Percentiles rank a stretch among this genome's conserved stretches.
Evolutionary conservation across 192 early-diverging fungal species (phyloP).

Genomic region (Lunasporangiospora selenospora): DNA sequence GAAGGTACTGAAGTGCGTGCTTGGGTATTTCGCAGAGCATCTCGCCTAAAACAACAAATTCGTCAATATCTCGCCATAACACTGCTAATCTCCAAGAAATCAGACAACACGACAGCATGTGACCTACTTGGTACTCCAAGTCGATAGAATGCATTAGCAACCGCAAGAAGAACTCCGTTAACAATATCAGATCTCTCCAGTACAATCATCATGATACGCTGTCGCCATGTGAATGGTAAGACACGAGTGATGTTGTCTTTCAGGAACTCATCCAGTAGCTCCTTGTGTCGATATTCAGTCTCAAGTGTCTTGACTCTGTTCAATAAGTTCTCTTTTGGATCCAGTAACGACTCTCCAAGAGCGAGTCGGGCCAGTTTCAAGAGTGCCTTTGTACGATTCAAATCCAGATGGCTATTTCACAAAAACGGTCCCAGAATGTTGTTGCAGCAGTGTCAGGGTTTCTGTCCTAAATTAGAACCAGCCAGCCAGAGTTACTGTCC

Average conservation of each 20-base stretch:
- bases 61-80: too few relatives aligned
- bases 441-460: too few relatives aligned
- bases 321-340: conserved; percentile 14
- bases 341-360: conserved; percentile 7
- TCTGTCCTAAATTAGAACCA: too few relatives aligned
- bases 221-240: conserved; percentile 23
- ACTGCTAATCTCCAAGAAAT: not conserved
- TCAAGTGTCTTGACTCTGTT: conserved; percentile 7
- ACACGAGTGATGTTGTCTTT: conserved; percentile 12
- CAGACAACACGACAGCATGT: not conserved
- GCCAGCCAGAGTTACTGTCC: too few relatives aligned
- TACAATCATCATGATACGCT: conserved; percentile 9
- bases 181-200: conserved; percentile 5
- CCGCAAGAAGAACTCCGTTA: conserved; percentile 5
- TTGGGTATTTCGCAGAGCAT: conserved; percentile 29
- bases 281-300: not conserved
- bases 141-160: conserved; percentile 26
- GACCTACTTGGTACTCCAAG: conserved; percentile 19
- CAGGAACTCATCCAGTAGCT: conserved; percentile 13
- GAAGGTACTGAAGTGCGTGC: conserved; percentile 9
- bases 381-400: conserved; percentile 8
- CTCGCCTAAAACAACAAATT: not conserved
- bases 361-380: conserved; percentile 28
- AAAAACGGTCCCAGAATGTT: not conserved
- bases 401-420: conserved; percentile 8